phyloP scores from a whole-genome alignment of 139 green algal species.

The Chlorella ohadii region DNA sequence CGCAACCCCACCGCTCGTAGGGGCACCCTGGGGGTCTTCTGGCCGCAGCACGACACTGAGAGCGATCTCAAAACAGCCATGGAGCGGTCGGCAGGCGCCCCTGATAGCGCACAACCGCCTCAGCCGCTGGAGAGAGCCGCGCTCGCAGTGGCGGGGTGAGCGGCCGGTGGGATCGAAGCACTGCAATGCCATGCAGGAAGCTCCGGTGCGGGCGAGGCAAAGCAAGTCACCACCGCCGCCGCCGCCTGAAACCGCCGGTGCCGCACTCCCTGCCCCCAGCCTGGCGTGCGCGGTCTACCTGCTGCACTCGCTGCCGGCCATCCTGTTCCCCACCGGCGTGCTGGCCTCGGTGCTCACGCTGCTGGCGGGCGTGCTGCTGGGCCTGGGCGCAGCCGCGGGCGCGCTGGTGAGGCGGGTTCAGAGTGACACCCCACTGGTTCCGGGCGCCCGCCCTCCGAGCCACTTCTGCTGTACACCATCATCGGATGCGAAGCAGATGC shows the following conservation, averaged over 20 bases:
- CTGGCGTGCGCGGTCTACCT: constrained; percentile 19
- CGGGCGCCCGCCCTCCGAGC: too few relatives aligned
- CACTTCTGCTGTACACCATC: too few relatives aligned
- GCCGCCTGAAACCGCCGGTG: neutral
- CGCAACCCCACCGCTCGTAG: too few relatives aligned
- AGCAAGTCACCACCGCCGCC: neutral
- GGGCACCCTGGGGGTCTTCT: too few relatives aligned
- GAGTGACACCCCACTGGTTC: too few relatives aligned
- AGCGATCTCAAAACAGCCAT: too few relatives aligned
- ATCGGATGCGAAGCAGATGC: too few relatives aligned
- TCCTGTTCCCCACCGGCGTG: constrained; percentile 32
- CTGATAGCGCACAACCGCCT: neutral
- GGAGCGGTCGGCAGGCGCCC: neutral
- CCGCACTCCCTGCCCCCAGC: neutral
- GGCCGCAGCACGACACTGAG: too few relatives aligned
- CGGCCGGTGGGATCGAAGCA: neutral
- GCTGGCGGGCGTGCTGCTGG: constrained; percentile 38
- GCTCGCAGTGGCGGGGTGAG: neutral
- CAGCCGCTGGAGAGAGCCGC: neutral
- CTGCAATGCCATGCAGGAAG: neutral
- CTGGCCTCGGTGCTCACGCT: constrained; percentile 18
- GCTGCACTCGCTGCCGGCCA: constrained; percentile 24
- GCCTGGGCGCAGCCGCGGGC: neutral
- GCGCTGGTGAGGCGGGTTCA: constrained; percentile 13
- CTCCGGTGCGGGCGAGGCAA: neutral